Base-by-base conservation (phyloP, 2,329 filamentous ascomycete genomes). In the Pseudonectria foliicola region DNA sequence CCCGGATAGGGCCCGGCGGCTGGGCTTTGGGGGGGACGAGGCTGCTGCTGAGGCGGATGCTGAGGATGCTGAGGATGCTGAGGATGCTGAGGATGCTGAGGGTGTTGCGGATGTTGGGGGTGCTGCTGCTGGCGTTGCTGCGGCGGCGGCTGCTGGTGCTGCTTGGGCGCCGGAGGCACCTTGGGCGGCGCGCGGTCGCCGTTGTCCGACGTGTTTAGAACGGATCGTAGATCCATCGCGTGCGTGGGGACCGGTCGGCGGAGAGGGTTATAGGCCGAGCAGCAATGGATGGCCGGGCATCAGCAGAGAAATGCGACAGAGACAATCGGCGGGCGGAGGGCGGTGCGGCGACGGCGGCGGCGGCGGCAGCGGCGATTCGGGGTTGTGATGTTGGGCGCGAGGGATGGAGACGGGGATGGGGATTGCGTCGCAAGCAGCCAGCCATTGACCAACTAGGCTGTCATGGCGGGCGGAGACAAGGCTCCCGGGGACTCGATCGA, bases 151-250 rank as follows among this genome's bases (percentile, higher is more conserved):
- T 53, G 57, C 31, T 60, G 56, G 29, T 56, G 59, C 45, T 58
- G 59, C 35, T 52, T 54, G 21, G 52, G 55, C 37, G 52, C 50
- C 25, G 49, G 52, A 28, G 50, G 50, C 34, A 57, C 54, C 43
- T 57, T 58, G 37, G 55, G 49, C 33, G 57, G 55, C 29, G 53
- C 51, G 42, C 59, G 55, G 33, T 62, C 66, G 46, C 60, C 67
- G 38, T 59, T 59, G 42, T 72, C 73, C 25, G 68, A 64, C 14
- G 66, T 62, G 54, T 77, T 78, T 31, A 78, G 58, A 49, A 79
- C 70, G 12, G 66, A 67, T 43, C 63, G 59, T 38, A 76, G 63
- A 61, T 75, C 71, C 72, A 76, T 68, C 35, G 38, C 53, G 42
- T 25, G 27, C 24, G 27, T 28, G 36, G 29, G 29, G 27, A 30